Conservation (phyloP, 441 rosid genomes). For the Omphalea diandra region DNA sequence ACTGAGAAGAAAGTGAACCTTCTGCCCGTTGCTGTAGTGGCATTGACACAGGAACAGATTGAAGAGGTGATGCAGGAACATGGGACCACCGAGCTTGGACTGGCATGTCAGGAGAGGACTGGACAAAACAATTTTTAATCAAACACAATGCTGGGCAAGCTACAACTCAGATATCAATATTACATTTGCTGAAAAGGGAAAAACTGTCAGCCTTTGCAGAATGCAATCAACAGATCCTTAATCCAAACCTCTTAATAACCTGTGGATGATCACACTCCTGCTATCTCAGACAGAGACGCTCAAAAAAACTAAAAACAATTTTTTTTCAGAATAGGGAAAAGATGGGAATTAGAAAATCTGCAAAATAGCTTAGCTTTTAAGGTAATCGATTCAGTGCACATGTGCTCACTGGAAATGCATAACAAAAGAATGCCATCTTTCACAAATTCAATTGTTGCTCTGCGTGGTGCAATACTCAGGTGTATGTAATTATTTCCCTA, state of each 20-base stretch:
- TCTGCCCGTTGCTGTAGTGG: slow-evolving; percentile 68
- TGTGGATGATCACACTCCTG: too few species aligned
- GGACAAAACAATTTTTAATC: slow-evolving; percentile 27
- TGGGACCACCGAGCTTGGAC: slow-evolving; percentile 85
- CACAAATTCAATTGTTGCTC: neutral
- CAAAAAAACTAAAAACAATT: too few species aligned
- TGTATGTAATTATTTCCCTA: neutral
- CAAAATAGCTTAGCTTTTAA: too few species aligned
- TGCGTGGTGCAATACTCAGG: neutral
- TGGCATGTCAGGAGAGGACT: slow-evolving; percentile 76
- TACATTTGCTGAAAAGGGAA: too few species aligned
- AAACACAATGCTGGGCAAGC: slow-evolving; percentile 4
- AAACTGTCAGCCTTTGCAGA: neutral
- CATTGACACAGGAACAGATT: slow-evolving; percentile 50
- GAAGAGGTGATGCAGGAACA: slow-evolving; percentile 60
- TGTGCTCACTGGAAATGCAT: neutral
- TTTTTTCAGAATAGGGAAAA: neutral
- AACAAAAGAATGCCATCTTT: too few species aligned
- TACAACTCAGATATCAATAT: neutral
- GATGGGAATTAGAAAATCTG: neutral
- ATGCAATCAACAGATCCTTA: neutral
- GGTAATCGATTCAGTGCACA: neutral
- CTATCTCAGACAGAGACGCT: too few species aligned
- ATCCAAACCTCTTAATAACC: too few species aligned
- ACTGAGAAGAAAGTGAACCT: slow-evolving; percentile 48